Conservation (phyloP, 108 stramenopile genomes). For the Cylindrotheca closterium region DNA sequence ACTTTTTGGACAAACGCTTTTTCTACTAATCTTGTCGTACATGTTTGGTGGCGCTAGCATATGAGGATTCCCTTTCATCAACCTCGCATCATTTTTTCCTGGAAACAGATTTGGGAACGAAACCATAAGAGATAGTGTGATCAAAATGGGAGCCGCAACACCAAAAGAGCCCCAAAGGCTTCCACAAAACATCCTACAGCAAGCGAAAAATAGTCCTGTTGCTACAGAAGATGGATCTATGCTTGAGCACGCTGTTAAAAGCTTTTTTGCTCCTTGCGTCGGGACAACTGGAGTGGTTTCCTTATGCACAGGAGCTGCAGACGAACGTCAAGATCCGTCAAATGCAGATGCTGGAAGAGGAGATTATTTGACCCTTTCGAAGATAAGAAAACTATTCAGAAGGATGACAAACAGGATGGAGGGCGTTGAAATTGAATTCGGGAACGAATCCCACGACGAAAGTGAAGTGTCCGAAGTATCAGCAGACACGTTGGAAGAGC, state of each 20-base stretch:
- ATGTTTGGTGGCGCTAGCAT: no score
- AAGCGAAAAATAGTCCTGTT: no score
- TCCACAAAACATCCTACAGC: no score
- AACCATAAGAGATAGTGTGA: no score
- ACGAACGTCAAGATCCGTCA: background rate
- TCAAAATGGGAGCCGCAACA: no score
- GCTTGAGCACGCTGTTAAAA: background rate
- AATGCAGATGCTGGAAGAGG: background rate
- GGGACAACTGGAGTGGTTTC: background rate
- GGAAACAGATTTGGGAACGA: no score
- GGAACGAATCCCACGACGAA: background rate
- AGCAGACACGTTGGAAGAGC: slow-evolving; percentile 30
- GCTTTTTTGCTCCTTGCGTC: background rate
- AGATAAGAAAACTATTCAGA: background rate
- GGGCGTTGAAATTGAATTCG: background rate
- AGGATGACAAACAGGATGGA: background rate
- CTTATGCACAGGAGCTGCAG: background rate
- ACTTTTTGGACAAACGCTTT: no score
- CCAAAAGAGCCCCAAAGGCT: no score
- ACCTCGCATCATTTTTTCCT: no score
- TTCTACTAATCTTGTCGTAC: no score
- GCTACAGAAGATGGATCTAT: background rate
- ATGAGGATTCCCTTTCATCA: no score
- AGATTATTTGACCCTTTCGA: background rate
- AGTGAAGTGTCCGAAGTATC: slow-evolving; percentile 37